phyloP scores from a whole-genome alignment of 257 asterid species.

The Nicotiana benthamiana region DNA sequence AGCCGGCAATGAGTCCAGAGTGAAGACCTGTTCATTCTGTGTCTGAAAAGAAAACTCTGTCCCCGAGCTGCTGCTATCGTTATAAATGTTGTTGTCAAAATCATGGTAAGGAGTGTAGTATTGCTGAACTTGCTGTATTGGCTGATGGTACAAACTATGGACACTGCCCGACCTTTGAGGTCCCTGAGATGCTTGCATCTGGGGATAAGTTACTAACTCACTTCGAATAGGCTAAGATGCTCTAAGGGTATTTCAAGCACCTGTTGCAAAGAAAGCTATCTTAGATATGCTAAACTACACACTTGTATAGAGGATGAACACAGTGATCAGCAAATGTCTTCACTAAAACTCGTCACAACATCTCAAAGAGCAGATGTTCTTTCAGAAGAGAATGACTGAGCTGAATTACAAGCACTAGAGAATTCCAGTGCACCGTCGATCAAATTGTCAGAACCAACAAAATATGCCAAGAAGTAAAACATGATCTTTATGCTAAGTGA shows the following conservation, averaged over 20 bases:
- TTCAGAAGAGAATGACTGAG: background rate
- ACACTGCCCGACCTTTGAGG: slow-evolving; percentile 39
- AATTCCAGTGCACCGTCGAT: background rate
- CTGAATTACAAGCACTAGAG: background rate
- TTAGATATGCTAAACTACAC: background rate
- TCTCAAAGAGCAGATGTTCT: background rate
- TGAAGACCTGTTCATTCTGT: slow-evolving; percentile 53
- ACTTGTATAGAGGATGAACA: background rate
- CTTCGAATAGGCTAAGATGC: background rate
- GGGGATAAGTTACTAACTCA: slow-evolving; percentile 7
- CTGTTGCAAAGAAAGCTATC: background rate
- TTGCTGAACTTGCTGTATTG: slow-evolving; percentile 43
- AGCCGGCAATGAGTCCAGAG: slow-evolving; percentile 72
- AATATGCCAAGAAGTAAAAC: background rate
- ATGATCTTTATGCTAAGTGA: background rate
- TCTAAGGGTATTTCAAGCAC: background rate
- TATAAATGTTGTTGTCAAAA: slow-evolving; percentile 29
- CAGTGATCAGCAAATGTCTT: background rate
- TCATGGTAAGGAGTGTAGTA: slow-evolving; percentile 38
- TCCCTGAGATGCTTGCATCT: slow-evolving; percentile 65
- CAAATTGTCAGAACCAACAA: background rate
- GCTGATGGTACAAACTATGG: slow-evolving; percentile 34
- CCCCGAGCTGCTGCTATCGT: slow-evolving; percentile 39
- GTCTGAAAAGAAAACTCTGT: slow-evolving; percentile 40
- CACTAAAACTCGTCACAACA: background rate